Evolutionary conservation across 306 rosid genomes (phyloP).

Genomic region (Trifolium dubium): DNA sequence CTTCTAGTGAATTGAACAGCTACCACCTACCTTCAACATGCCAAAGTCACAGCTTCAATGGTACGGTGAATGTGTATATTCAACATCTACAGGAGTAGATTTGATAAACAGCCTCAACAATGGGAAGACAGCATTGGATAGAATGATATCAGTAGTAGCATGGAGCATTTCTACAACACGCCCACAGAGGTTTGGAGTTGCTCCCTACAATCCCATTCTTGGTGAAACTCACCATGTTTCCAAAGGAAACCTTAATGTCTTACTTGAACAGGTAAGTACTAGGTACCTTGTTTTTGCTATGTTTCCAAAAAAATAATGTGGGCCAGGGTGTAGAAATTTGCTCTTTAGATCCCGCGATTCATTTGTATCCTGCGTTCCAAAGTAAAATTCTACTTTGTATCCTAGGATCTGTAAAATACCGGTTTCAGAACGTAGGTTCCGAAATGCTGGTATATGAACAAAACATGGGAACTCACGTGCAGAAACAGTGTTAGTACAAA

Average conservation of each 20-base stretch:
- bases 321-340: too few relatives aligned
- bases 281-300: background rate
- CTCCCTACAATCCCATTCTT: constrained; percentile 76
- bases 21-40: constrained; percentile 70
- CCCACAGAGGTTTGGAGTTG: constrained; percentile 60
- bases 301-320: too few relatives aligned
- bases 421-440: too few relatives aligned
- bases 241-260: constrained; percentile 56
- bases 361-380: too few relatives aligned
- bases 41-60: constrained; percentile 86
- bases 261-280: constrained; percentile 69
- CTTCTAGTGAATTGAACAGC: constrained; percentile 35
- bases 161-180: constrained; percentile 73
- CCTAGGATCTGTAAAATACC: too few relatives aligned
- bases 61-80: constrained; percentile 66
- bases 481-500: too few relatives aligned
- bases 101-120: constrained; percentile 59
- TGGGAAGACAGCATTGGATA: constrained; percentile 53
- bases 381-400: too few relatives aligned
- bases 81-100: constrained; percentile 46
- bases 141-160: constrained; percentile 59
- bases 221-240: constrained; percentile 89
- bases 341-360: too few relatives aligned
- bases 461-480: too few relatives aligned
- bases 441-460: too few relatives aligned